phyloP scores from a whole-genome alignment of 176 grass and related monocot genomes.

The Cenchrus americanus region DNA sequence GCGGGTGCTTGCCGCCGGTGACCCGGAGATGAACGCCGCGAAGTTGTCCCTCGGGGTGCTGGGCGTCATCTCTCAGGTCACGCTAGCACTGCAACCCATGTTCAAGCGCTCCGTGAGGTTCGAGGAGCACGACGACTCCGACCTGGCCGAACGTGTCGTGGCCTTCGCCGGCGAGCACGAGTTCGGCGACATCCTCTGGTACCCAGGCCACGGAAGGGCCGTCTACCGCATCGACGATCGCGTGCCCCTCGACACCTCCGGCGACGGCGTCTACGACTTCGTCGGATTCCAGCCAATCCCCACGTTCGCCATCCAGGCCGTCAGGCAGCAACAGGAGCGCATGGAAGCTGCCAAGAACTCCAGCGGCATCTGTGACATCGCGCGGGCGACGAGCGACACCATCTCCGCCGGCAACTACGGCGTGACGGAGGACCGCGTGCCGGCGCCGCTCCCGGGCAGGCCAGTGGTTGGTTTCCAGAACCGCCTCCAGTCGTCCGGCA shows the following conservation, averaged over 20 bases:
- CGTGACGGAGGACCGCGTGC: constrained; percentile 35
- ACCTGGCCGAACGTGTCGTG: constrained; percentile 44
- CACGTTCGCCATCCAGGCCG: not conserved
- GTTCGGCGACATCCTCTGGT: constrained; percentile 64
- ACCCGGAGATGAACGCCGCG: constrained; percentile 40
- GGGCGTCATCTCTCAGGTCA: constrained; percentile 48
- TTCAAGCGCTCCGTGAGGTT: constrained; percentile 59
- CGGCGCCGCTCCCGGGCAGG: constrained; percentile 33
- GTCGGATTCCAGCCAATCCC: constrained; percentile 51
- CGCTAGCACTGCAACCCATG: constrained; percentile 49
- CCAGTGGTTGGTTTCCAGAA: constrained; percentile 65
- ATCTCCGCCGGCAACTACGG: constrained; percentile 33
- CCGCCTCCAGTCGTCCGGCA: constrained; percentile 53
- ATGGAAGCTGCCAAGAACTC: constrained; percentile 19
- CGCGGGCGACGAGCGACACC: constrained; percentile 9
- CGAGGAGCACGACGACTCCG: constrained; percentile 7
- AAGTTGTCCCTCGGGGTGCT: constrained; percentile 75
- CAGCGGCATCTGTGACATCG: constrained; percentile 32
- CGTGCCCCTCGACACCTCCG: constrained; percentile 44
- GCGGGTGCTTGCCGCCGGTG: not conserved
- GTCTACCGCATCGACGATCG: constrained; percentile 59
- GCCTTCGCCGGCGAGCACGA: constrained; percentile 49
- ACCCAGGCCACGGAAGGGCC: constrained; percentile 48
- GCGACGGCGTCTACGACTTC: constrained; percentile 51
- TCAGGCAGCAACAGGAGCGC: constrained; percentile 32